Percentiles rank a stretch among this genome's conserved stretches.
phyloP scores from a whole-genome alignment of 2,329 filamentous ascomycete species.

The Graphilbum sp. region DNA sequence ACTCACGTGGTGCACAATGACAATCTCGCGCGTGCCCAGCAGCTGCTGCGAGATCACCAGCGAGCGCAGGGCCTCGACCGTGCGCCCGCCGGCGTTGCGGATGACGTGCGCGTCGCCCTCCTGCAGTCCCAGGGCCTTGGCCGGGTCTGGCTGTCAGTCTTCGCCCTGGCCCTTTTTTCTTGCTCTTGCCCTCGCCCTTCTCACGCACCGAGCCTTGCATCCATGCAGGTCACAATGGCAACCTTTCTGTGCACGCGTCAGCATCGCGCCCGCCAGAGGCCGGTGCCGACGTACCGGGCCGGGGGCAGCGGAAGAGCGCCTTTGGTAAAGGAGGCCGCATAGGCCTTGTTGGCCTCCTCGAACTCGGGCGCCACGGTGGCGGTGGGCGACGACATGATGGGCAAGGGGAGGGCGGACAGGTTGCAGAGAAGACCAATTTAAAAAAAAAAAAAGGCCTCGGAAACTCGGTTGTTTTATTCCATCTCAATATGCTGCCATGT shows the following conservation, averaged over 20 bases:
- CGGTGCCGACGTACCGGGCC: slow-evolving; percentile 40
- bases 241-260: slow-evolving; percentile 10
- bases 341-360: slow-evolving; percentile 6
- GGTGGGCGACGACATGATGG: neutral
- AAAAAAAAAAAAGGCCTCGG: no score
- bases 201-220: slow-evolving; percentile 39
- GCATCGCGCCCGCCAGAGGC: slow-evolving; percentile 5
- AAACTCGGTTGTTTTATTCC: no score
- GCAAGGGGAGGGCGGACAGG: no score
- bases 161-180: neutral
- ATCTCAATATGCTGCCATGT: no score
- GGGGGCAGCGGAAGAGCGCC: slow-evolving; percentile 53
- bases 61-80: slow-evolving; percentile 55
- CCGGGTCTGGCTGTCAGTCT: slow-evolving; percentile 32
- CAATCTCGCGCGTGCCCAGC: slow-evolving; percentile 58
- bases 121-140: slow-evolving; percentile 51
- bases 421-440: no score
- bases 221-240: slow-evolving; percentile 56
- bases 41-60: slow-evolving; percentile 68
- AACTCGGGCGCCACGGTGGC: neutral
- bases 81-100: slow-evolving; percentile 54
- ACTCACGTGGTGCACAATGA: slow-evolving; percentile 50
- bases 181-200: neutral
- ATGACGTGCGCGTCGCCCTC: slow-evolving; percentile 69
- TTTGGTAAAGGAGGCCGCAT: slow-evolving; percentile 36